Evolutionary conservation across 768 basidiomycete species (phyloP).

Genomic region (Tulasnella calospora): DNA sequence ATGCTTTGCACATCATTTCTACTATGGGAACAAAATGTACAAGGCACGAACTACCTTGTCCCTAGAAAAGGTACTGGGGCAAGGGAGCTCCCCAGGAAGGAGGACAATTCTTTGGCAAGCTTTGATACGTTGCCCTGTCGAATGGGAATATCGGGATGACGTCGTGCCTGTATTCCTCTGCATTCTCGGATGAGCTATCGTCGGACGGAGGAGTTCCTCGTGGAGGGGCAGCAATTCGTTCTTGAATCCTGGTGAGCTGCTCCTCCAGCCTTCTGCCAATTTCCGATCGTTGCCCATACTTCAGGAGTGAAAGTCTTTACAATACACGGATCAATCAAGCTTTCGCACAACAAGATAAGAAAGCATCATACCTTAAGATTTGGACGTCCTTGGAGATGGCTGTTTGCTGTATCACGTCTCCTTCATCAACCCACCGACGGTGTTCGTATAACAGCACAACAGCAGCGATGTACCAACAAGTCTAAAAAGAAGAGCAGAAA

Average conservation of each 20-base stretch:
- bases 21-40: background rate
- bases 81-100: background rate
- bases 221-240: background rate
- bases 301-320: conserved; percentile 1
- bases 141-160: conserved; percentile 19
- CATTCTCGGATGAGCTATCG: background rate
- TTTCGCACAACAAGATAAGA: background rate
- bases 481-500: background rate
- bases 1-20: background rate
- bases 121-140: background rate
- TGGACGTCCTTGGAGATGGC: conserved; percentile 16
- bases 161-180: background rate
- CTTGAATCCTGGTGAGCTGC: conserved; percentile 10
- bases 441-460: conserved; percentile 22
- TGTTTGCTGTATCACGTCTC: background rate
- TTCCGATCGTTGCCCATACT: conserved; percentile 15
- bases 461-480: conserved; percentile 23
- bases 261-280: conserved; percentile 16
- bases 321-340: background rate
- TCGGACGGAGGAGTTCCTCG: background rate
- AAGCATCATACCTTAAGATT: conserved; percentile 10
- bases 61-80: background rate
- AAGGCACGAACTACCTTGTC: background rate
- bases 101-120: background rate
- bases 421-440: conserved; percentile 1